A percentile compares a stretch with the other conserved stretches of the same genome.
Evolutionary conservation across 2,329 filamentous ascomycete genomes (phyloP).

Genomic region (Xylaria sp.): DNA sequence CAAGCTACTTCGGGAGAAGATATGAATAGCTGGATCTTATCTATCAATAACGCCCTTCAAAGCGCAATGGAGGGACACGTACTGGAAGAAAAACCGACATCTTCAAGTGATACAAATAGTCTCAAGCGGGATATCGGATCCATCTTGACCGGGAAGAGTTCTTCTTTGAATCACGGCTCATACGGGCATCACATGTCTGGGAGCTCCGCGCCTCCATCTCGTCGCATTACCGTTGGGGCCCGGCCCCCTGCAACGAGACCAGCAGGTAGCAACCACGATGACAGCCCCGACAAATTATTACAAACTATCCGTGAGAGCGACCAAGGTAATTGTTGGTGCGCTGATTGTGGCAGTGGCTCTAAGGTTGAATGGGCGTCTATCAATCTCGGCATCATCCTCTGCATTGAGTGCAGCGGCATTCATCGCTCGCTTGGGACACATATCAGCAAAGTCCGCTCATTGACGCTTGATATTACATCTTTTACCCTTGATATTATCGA

Average conservation of each 20-base stretch:
- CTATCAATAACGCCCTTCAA: conserved; percentile 97
- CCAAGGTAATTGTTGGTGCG: conserved; percentile 92
- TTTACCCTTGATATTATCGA: conserved; percentile 98
- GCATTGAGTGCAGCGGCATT: conserved; percentile 98
- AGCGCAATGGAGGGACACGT: conserved; percentile 90
- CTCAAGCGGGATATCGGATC: conserved; percentile 89
- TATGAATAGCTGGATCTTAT: conserved; percentile 95
- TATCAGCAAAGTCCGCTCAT: conserved; percentile 94
- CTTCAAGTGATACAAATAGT: conserved; percentile 63
- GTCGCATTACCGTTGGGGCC: conserved; percentile 91
- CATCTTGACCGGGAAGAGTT: conserved; percentile 90
- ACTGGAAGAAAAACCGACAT: conserved; percentile 62
- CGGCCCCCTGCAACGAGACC: conserved; percentile 78
- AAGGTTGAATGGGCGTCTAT: conserved; percentile 99
- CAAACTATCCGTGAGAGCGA: conserved; percentile 90
- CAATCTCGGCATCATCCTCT: conserved; percentile 94
- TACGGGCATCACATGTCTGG: conserved; percentile 64
- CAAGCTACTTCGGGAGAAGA: conserved; percentile 98
- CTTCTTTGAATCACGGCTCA: conserved; percentile 67
- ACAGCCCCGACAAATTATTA: conserved; percentile 85
- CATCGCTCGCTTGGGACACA: conserved; percentile 96
- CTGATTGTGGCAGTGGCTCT: conserved; percentile 88
- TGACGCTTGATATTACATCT: conserved; percentile 94
- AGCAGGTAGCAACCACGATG: conserved; percentile 78
- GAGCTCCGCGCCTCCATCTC: conserved; percentile 69